Conservation (phyloP, 352 stramenopile genomes). For the Phytopythium kandeliae region DNA sequence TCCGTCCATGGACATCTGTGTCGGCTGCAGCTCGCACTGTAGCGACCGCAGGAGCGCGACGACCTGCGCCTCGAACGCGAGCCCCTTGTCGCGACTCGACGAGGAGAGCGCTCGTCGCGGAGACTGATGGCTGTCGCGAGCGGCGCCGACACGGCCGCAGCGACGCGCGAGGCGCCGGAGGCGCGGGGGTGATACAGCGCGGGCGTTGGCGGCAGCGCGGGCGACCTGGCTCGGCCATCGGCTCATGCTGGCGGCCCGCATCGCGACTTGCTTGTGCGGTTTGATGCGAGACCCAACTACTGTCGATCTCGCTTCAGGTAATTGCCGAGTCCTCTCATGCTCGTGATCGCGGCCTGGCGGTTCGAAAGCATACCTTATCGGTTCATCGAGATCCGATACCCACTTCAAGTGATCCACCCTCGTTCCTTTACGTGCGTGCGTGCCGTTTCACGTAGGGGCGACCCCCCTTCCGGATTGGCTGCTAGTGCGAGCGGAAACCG, state of each 20-base stretch:
- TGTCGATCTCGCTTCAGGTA: neutral
- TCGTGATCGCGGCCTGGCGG: neutral
- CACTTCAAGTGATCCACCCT: neutral
- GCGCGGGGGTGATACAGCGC: no score
- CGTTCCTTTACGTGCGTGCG: no score
- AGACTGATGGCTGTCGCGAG: no score
- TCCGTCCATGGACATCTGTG: conserved; percentile 61
- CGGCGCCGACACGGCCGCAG: no score
- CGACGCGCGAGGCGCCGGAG: no score
- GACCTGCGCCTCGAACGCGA: conserved; percentile 58
- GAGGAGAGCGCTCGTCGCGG: neutral
- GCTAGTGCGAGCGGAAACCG: neutral
- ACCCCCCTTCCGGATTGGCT: conserved; percentile 3
- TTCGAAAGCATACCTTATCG: neutral
- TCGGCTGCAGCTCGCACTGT: conserved; percentile 45
- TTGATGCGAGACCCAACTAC: no score
- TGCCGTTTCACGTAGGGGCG: neutral
- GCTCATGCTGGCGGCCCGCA: no score
- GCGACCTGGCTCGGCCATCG: no score
- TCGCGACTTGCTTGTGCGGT: no score
- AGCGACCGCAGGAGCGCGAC: conserved; percentile 45
- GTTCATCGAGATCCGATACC: neutral
- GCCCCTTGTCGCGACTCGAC: conserved; percentile 36
- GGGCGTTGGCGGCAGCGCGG: no score
- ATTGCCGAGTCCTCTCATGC: neutral